phyloP scores from a whole-genome alignment of 2,329 filamentous ascomycete species.

The Zymoseptoria brevis region DNA sequence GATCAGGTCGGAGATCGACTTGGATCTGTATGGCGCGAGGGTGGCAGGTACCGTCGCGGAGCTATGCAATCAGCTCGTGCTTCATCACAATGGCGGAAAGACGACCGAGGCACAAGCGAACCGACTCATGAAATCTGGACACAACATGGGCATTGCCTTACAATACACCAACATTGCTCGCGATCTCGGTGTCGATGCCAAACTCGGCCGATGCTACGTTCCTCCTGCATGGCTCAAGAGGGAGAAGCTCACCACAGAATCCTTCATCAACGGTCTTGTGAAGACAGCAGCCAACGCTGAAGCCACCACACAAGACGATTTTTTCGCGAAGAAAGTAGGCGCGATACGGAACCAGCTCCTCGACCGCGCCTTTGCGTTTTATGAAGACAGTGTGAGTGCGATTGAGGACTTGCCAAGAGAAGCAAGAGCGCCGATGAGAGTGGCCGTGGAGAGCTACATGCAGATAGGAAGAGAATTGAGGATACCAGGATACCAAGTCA shows the following conservation, averaged over 20 bases:
- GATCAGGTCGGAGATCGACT: constrained; percentile 50
- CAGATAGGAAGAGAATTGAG: constrained; percentile 61
- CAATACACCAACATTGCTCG: constrained; percentile 72
- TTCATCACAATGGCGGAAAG: constrained; percentile 45
- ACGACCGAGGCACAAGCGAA: constrained; percentile 26
- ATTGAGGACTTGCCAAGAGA: constrained; percentile 56
- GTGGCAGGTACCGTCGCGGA: constrained; percentile 68
- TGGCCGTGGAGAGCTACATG: constrained; percentile 69
- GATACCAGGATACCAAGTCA: constrained; percentile 38
- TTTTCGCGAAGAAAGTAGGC: constrained; percentile 42
- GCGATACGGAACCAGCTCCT: constrained; percentile 48
- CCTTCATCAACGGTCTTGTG: constrained; percentile 42
- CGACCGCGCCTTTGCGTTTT: constrained; percentile 53
- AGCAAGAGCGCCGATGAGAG: constrained; percentile 55
- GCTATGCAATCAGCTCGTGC: constrained; percentile 59
- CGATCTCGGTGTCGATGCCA: constrained; percentile 61
- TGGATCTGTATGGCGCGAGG: constrained; percentile 56
- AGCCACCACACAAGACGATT: constrained; percentile 26
- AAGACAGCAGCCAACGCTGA: constrained; percentile 1
- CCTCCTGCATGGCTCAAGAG: constrained; percentile 57
- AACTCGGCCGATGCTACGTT: constrained; percentile 59
- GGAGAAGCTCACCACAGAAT: constrained; percentile 45
- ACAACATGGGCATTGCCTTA: constrained; percentile 63
- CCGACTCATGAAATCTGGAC: constrained; percentile 48
- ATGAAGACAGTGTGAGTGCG: constrained; percentile 45